Evolutionary conservation across 129 eudicot genomes (phyloP), one percentile per base, ranked within the genome.

Genomic region (Cynara cardunculus): DNA sequence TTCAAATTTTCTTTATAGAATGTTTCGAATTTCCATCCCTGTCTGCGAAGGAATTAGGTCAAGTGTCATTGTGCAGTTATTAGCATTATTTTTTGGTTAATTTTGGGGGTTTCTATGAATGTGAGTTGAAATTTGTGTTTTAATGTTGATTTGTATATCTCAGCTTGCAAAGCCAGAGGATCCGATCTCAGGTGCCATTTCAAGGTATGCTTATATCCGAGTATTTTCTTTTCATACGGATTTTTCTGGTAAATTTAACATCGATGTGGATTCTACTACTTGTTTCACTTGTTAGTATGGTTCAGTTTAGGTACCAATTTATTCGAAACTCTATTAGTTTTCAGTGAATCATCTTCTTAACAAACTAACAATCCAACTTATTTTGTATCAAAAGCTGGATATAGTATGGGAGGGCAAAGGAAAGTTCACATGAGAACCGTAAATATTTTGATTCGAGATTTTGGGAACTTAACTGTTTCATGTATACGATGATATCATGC

Each of bases 111-210:
- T 73, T 73, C 1, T 27, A 41, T 73, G 22, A 73, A 46, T 73
- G 31, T 39, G n/a, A 24, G 22, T 65, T 64, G 5, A 64, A 13
- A 8, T 69, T 21, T 69, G 30, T 74, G 46, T 26, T 67, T 37
- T 69, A 2, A 16, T 22, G 7, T 53, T 35, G 13, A 28, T 16
- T 24, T 10, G 3, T 16, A 21, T 53, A 0, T 75, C 31, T n/a
- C 87, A 86, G 89, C 89, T 71, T 86, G 89, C 89, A 86, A 86
- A 59, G 84, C 89, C 28, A 75, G 87, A 69, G 89, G 89, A 14
- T 80, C 89, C 2, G 85, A 78, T 80, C 89, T 86, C 73, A 75
- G 89, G 46, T 80, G 78, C 34, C 89, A 86, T 83, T 86, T 86
- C 77, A 86, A 86, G 89, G 89, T 86, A 80, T 19, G 74, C 74